Conservation (phyloP, 2,329 filamentous ascomycete species). For the Botrytis paeoniae region DNA sequence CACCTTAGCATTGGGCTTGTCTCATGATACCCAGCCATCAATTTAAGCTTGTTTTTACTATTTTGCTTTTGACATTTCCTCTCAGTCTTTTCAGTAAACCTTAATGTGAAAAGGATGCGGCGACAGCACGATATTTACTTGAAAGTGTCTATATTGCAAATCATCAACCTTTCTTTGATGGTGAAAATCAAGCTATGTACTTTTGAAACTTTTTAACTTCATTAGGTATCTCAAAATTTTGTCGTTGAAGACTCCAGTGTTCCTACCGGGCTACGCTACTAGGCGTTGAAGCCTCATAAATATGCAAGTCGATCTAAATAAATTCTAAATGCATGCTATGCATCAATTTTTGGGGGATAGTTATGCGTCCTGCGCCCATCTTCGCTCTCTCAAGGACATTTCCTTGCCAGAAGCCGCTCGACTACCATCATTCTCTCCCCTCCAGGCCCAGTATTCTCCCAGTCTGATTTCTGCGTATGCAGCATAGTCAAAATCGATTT, state of each 20-base stretch:
- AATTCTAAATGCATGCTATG: background rate
- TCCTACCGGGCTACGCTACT: background rate
- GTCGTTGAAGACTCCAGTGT: constrained; percentile 22
- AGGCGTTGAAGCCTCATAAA: constrained; percentile 25
- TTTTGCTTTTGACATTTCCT: background rate
- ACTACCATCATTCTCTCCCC: constrained; percentile 66
- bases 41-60: background rate
- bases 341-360: constrained; percentile 1
- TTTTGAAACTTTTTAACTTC: constrained; percentile 10
- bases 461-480: constrained; percentile 83
- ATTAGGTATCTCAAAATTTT: constrained; percentile 12
- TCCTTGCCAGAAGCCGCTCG: constrained; percentile 54
- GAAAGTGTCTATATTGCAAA: background rate
- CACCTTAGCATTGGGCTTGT: background rate
- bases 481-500: constrained; percentile 96
- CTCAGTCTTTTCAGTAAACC: background rate
- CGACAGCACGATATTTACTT: background rate
- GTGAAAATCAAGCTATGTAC: constrained; percentile 7
- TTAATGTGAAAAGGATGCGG: background rate
- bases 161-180: background rate
- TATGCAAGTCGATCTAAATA: constrained; percentile 20
- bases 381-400: constrained; percentile 70
- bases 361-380: constrained; percentile 55
- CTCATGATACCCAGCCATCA: background rate
- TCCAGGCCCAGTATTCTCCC: constrained; percentile 92